Base-by-base conservation (phyloP, 2,329 filamentous ascomycete genomes). In the Venturia carpophila region DNA sequence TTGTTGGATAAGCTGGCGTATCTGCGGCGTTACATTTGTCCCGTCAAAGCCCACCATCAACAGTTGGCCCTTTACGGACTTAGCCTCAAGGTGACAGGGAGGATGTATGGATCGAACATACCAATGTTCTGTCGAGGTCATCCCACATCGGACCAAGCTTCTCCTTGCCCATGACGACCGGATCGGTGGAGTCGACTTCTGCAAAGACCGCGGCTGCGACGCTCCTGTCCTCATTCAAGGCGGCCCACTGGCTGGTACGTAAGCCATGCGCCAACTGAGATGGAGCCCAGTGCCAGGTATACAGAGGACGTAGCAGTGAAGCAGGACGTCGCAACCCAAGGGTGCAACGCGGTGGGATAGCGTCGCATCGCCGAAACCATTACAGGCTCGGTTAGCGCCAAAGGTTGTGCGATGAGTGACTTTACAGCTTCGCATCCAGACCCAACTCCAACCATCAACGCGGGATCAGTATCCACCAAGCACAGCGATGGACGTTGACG, bases 41-140 rank as follows among this genome's bases (percentile, higher is more conserved):
- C 90, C 90, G 80, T 94, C 89, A 81, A 91, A 95, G 74, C 89
- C 90, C 87, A 92, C 90, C 75, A 90, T 88, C 75, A 91, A 82
- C 79, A 87, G 84, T 80, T 91, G 88, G 67, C 89, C 88, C 79
- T 91, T 86, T 27, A 21, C 27, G 30, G 17, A 43, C 5, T 61
- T 42, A 45, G 52, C 52, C 10, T 58, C 11, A 13, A n/a, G 19
- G 6, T 1, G 30, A 58, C 52, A 58, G 30, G 52, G 52, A 60
- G 27, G 39, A 19, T 10, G n/a, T 3, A 30, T 10, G 27, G 24
- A 27, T 10, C n/a, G 3, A 30, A 45, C 58, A 63, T 65, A 77
- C 79, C 72, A 82, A 75, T 65, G 78, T 78, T 73, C 77, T 79
- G 78, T 91, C 85, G 72, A 90, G 82, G 75, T 90, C 83, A 73